Percentiles rank a stretch among this genome's conserved stretches.
Evolutionary conservation across 257 asterid species (phyloP).

Genomic region (Solanum appendiculatum): DNA sequence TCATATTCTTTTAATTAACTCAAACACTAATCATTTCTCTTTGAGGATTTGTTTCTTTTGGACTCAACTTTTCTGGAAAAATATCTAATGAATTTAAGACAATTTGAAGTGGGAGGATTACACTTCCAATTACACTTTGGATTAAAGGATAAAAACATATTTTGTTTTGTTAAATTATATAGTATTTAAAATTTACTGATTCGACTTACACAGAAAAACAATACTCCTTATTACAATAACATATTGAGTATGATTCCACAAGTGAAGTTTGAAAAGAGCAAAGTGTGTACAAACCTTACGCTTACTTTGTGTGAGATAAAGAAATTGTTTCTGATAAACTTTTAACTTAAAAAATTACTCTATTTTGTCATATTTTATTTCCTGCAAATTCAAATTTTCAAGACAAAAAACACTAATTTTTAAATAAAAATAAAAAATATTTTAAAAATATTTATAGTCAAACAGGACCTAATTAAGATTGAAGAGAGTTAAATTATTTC

Average conservation of each 20-base stretch:
- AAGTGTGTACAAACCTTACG: background rate
- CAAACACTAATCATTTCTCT: background rate
- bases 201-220: background rate
- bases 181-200: background rate
- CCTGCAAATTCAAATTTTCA: background rate
- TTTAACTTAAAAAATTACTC: background rate
- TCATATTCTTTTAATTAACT: background rate
- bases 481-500: background rate
- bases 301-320: background rate
- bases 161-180: background rate
- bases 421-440: background rate
- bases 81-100: background rate
- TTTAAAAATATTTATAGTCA: background rate
- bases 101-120: background rate
- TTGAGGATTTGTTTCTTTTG: background rate
- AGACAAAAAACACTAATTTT: background rate
- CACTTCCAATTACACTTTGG: background rate
- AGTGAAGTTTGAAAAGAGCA: background rate
- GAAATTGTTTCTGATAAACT: background rate
- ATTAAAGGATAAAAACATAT: background rate
- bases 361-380: background rate
- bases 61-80: background rate
- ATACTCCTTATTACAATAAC: accelerated
- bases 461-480: background rate
- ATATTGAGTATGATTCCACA: background rate